Conservation (phyloP, 2,329 filamentous ascomycete genomes). For the Xylariaceae sp. region DNA sequence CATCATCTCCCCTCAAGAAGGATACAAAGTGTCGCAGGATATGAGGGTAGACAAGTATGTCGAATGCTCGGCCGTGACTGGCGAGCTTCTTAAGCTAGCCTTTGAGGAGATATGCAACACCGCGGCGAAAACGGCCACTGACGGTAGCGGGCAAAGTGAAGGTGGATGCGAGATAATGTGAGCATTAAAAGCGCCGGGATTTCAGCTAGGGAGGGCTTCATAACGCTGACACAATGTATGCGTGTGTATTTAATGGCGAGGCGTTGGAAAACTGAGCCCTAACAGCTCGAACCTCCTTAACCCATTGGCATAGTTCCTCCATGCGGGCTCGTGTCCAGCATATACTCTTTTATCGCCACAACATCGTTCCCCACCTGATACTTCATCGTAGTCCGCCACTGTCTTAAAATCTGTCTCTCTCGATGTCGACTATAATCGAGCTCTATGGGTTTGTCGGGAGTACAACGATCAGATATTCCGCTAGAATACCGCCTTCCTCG, state of each 20-base stretch:
- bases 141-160: conserved; percentile 55
- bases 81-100: conserved; percentile 58
- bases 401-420: not conserved
- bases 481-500: too few relatives aligned
- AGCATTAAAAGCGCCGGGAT: not conserved
- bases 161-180: conserved; percentile 49
- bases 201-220: not conserved
- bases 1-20: conserved; percentile 64
- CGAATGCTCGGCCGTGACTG: conserved; percentile 64
- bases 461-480: too few relatives aligned
- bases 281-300: too few relatives aligned
- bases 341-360: too few relatives aligned
- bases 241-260: not conserved
- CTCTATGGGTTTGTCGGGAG: too few relatives aligned
- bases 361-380: too few relatives aligned
- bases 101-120: conserved; percentile 65
- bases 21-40: conserved; percentile 57
- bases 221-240: not conserved
- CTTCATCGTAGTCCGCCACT: too few relatives aligned
- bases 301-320: too few relatives aligned
- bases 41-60: conserved; percentile 65
- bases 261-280: not conserved
- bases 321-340: too few relatives aligned
- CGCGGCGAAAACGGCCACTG: conserved; percentile 51
- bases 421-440: not conserved